Evolutionary conservation across 257 asterid species (phyloP).

Genomic region (Nicotiana tabacum): DNA sequence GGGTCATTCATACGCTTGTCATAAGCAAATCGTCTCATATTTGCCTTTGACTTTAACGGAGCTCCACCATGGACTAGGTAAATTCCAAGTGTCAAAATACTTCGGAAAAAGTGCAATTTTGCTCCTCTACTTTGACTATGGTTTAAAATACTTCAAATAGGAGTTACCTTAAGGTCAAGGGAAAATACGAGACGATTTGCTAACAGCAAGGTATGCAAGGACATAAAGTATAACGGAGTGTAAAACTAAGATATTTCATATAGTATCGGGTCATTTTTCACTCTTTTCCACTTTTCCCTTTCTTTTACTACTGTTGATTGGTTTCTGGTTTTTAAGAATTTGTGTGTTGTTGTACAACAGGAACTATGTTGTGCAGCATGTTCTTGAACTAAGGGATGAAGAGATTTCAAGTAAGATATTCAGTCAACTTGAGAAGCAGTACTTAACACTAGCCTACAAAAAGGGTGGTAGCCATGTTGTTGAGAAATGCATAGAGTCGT

Average conservation of each 20-base stretch:
- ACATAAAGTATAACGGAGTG: no score
- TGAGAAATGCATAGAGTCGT: not conserved
- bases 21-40: not conserved
- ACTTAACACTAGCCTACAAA: not conserved
- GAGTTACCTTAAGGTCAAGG: not conserved
- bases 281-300: not conserved
- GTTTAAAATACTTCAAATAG: not conserved
- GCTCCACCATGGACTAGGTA: not conserved
- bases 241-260: not conserved
- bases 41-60: not conserved
- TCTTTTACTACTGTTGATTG: not conserved
- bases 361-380: slow-evolving; percentile 9
- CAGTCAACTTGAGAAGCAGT: not conserved
- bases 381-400: not conserved
- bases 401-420: not conserved
- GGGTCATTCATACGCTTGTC: not conserved
- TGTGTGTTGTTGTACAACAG: not conserved
- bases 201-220: not conserved
- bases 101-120: not conserved
- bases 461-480: slow-evolving; percentile 6
- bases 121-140: not conserved
- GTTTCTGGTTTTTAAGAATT: not conserved
- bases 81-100: not conserved
- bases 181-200: not conserved
- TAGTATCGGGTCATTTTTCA: not conserved